Evolutionary conservation across 169 alveolate species (phyloP).

Genomic region (Cryptosporidium felis): DNA sequence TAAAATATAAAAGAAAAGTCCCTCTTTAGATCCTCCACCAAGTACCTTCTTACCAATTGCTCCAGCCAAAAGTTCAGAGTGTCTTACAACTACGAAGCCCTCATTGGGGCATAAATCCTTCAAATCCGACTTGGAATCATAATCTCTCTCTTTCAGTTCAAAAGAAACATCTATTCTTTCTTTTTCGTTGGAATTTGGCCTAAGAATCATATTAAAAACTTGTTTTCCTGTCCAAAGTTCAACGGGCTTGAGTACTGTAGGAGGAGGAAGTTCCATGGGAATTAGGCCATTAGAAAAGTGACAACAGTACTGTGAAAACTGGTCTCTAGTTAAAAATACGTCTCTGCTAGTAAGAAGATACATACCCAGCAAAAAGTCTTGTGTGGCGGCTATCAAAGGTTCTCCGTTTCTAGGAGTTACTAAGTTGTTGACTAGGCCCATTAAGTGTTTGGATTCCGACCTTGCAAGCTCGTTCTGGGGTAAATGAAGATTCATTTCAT

Average conservation of each 20-base stretch:
- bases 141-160: constrained; percentile 89
- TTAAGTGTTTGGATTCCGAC: constrained; percentile 89
- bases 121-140: constrained; percentile 75
- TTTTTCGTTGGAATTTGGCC: constrained; percentile 87
- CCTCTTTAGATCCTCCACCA: constrained; percentile 88
- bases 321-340: constrained; percentile 89
- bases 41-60: constrained; percentile 91
- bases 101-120: constrained; percentile 90
- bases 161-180: constrained; percentile 86
- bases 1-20: constrained; percentile 91
- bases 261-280: constrained; percentile 91
- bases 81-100: constrained; percentile 94
- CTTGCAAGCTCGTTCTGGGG: constrained; percentile 98
- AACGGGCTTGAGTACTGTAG: constrained; percentile 92
- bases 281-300: constrained; percentile 91
- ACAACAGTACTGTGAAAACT: constrained; percentile 89
- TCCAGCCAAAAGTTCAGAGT: constrained; percentile 96
- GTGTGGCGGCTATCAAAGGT: constrained; percentile 95
- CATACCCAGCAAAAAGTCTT: constrained; percentile 86
- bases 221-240: constrained; percentile 99
- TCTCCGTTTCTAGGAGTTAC: constrained; percentile 98
- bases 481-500: constrained; percentile 98
- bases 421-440: constrained; percentile 93
- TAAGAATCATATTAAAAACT: constrained; percentile 88
- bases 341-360: constrained; percentile 95